Evolutionary conservation across 805 yeast species (phyloP).

Genomic region (Yarrowia sp.): DNA sequence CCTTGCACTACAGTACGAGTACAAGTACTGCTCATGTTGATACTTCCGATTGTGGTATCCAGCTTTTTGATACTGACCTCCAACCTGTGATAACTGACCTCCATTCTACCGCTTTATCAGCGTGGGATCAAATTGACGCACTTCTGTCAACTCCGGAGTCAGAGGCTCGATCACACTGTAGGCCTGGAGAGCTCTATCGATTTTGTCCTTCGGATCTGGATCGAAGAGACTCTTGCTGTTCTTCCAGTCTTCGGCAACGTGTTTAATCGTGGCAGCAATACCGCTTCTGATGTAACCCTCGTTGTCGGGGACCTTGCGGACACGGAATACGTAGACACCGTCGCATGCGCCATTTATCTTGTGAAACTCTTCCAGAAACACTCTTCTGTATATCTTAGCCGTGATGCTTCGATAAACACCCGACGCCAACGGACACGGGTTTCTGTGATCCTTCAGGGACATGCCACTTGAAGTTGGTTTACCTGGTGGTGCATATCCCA

Average conservation of each 20-base stretch:
- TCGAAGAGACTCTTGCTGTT: not conserved
- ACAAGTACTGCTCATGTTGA: too few relatives aligned
- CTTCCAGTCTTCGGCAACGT: not conserved
- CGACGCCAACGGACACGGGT: not conserved
- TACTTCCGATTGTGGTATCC: too few relatives aligned
- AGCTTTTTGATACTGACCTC: too few relatives aligned
- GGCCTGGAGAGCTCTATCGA: not conserved
- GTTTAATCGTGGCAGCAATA: not conserved
- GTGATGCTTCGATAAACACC: not conserved
- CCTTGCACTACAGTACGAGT: too few relatives aligned
- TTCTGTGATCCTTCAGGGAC: not conserved
- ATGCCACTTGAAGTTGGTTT: not conserved
- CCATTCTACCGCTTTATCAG: not conserved
- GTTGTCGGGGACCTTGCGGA: not conserved
- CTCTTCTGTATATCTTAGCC: not conserved
- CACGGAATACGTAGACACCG: slow-evolving; percentile 1
- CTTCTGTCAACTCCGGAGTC: not conserved
- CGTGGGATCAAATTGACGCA: not conserved
- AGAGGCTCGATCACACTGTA: not conserved
- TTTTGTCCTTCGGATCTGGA: not conserved
- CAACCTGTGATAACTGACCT: too few relatives aligned
- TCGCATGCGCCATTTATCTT: slow-evolving; percentile 4
- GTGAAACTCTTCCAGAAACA: slow-evolving; percentile 8
- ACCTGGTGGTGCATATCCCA: not conserved
- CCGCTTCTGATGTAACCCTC: not conserved